Conservation (phyloP, 2,329 filamentous ascomycete genomes). For the Stemphylium lycopersici region DNA sequence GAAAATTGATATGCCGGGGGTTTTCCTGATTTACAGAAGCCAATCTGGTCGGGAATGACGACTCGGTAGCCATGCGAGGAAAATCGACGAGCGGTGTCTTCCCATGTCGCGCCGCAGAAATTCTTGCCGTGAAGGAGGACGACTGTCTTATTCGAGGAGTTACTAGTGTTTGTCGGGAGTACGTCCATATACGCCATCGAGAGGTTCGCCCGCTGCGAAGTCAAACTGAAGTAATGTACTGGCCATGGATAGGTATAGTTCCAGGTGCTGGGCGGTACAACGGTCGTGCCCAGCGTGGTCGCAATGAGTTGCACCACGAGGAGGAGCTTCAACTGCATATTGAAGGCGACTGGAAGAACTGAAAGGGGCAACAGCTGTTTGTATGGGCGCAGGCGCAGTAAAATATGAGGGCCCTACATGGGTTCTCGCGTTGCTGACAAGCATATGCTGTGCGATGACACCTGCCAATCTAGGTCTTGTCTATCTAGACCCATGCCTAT, state of each 20-base stretch:
- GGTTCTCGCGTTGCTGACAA: not conserved
- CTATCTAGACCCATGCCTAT: not conserved
- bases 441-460: slow-evolving; percentile 2
- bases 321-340: slow-evolving; percentile 10
- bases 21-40: slow-evolving; percentile 65
- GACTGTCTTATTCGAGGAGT: slow-evolving; percentile 51
- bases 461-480: slow-evolving; percentile 2
- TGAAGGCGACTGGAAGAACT: not conserved
- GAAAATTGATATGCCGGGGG: slow-evolving; percentile 60
- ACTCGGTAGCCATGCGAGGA: slow-evolving; percentile 57
- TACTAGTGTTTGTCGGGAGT: slow-evolving; percentile 36
- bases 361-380: too few species aligned
- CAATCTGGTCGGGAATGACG: slow-evolving; percentile 61
- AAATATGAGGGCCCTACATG: too few species aligned
- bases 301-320: slow-evolving; percentile 11
- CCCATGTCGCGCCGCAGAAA: slow-evolving; percentile 63
- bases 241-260: slow-evolving; percentile 59
- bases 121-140: slow-evolving; percentile 63
- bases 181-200: slow-evolving; percentile 65
- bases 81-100: slow-evolving; percentile 54
- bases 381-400: too few species aligned
- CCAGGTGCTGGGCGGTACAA: slow-evolving; percentile 25
- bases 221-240: slow-evolving; percentile 55
- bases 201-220: slow-evolving; percentile 56
- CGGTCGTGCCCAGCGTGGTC: slow-evolving; percentile 8